Base-by-base conservation (phyloP, 768 basidiomycete species). In the Rickenella mellea region DNA sequence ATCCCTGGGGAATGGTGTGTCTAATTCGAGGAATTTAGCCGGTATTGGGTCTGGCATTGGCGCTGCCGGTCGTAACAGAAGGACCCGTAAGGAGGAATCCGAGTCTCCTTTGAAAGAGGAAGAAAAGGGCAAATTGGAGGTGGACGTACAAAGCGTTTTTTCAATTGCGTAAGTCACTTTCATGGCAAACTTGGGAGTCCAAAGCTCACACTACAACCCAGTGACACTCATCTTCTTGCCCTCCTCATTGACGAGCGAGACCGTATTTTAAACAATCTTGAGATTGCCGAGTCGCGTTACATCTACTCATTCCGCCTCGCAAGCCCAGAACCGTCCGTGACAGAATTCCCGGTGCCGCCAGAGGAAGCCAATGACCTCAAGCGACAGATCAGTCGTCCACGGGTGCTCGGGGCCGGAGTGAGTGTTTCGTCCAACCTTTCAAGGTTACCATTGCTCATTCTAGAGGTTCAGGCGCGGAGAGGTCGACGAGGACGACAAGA, bases 281-380 rank as follows among this genome's bases (percentile, higher is more conserved):
- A 90, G 63, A 74, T 80, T 40, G 83, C 85, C 9, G 86, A 88
- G 62, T 75, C 80, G 9, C 74, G 70, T 51, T 91, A 87, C 52
- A 85, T 86, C 48, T 68, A 69, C 43, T 87, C 81, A 4, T 89
- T 88, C 66, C 67, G 74, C 12, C 62, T 83, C 8, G 76, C 79
- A 0, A 85, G 81, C 0, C 82, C 83, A 4, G 81, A 83, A 44
- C 81, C 82, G 15, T 83, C 83, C 6, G 67, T 83, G 41, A 65
- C 73, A 10, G 78, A 83, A 55, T 71, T 72, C 39, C 38, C 36
- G n/a, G 39, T 41, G 9, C 68, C 71, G 6, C 57, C 66, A 4
- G 51, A 62, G 40, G 49, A 46, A 10, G 56, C 52, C 17, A 61
- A 70, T 29, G 61, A 71, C 8, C 62, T 53, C 20, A 67, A 73